Conservation (phyloP, 164 flowering plant species). For the Cinnamomum chago region DNA sequence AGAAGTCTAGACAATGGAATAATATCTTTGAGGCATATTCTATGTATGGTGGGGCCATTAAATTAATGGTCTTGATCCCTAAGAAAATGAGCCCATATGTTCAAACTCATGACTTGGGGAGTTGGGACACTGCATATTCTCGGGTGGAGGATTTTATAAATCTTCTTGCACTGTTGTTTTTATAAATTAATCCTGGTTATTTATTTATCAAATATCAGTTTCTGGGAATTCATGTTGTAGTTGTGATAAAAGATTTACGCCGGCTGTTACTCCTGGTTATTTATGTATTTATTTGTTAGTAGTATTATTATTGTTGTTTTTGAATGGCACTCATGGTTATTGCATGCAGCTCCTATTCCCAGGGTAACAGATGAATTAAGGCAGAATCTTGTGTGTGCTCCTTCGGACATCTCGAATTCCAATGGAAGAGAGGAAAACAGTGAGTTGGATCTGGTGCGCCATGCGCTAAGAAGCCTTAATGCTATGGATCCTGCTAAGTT, state of each 20-base stretch:
- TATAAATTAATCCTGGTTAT: no score
- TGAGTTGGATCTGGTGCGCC: slow-evolving; percentile 15
- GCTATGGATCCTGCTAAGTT: slow-evolving; percentile 13
- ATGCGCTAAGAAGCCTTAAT: slow-evolving; percentile 15
- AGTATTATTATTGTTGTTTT: background rate
- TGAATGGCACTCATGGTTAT: slow-evolving; percentile 8
- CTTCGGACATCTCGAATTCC: slow-evolving; percentile 17
- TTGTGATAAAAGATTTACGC: no score
- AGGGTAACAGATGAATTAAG: slow-evolving; percentile 19
- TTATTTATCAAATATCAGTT: no score
- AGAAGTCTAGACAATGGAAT: background rate
- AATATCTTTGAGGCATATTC: background rate
- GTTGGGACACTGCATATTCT: background rate
- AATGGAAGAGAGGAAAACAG: slow-evolving; percentile 16
- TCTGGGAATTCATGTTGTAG: no score
- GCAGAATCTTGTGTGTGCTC: slow-evolving; percentile 19
- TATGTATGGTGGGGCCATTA: background rate
- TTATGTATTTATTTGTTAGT: background rate
- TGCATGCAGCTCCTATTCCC: slow-evolving; percentile 29
- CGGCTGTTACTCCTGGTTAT: no score
- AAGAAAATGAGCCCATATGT: background rate
- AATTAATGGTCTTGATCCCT: background rate
- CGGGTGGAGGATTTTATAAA: no score
- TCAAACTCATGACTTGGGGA: background rate
- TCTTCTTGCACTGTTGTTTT: no score